Conservation (phyloP, 805 yeast species). For the Yamadazyma akitaensis region DNA sequence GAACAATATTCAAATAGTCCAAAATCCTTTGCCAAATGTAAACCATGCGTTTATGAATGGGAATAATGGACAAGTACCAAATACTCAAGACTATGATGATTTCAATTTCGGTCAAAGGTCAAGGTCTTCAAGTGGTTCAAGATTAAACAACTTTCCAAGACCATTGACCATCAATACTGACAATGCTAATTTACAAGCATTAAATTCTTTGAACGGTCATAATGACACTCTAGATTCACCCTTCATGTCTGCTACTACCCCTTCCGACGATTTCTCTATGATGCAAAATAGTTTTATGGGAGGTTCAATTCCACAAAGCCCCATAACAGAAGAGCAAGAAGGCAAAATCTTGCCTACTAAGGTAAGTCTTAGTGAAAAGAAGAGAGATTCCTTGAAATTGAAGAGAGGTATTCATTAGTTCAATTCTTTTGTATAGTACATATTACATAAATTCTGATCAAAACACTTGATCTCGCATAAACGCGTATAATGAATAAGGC, state of each 20-base stretch:
- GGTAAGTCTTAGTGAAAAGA: constrained; percentile 40
- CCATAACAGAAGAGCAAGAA: constrained; percentile 15
- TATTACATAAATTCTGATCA: neutral
- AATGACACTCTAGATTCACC: constrained; percentile 36
- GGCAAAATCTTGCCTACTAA: constrained; percentile 26
- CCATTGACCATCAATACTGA: constrained; percentile 41
- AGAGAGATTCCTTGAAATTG: constrained; percentile 42
- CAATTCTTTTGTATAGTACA: constrained; percentile 1
- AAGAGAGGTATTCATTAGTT: constrained; percentile 42
- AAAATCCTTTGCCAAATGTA: constrained; percentile 8
- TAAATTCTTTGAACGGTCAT: constrained; percentile 21
- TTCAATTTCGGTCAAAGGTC: constrained; percentile 19
- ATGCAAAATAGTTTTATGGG: constrained; percentile 16
- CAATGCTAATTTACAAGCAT: constrained; percentile 24
- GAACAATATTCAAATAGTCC: constrained; percentile 8
- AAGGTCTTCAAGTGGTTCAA: constrained; percentile 22
- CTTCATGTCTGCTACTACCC: constrained; percentile 37
- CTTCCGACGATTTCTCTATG: constrained; percentile 34
- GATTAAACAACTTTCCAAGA: constrained; percentile 25
- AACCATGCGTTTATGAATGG: neutral
- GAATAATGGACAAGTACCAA: neutral
- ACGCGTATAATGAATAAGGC: neutral
- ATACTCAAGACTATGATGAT: constrained; percentile 29
- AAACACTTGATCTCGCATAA: neutral
- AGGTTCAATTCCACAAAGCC: constrained; percentile 11